phyloP scores from a whole-genome alignment of 305 asterid species.

The Ajuga reptans region DNA sequence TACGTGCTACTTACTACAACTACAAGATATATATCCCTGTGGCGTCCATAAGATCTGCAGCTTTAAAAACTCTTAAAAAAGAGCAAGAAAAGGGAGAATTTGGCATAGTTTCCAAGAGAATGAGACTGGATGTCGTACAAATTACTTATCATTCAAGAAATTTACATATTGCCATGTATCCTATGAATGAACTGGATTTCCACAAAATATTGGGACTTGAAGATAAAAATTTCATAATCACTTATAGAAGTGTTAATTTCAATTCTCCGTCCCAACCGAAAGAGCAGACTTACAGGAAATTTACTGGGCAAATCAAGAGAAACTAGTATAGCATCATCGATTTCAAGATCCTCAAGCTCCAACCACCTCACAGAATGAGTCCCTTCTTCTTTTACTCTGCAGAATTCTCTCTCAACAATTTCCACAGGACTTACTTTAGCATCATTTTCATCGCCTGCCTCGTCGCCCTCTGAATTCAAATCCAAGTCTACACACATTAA shows the following conservation, averaged over 20 bases:
- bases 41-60: neutral
- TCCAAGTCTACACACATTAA: constrained; percentile 83
- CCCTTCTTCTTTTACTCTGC: constrained; percentile 45
- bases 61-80: neutral
- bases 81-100: neutral
- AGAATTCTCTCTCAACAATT: constrained; percentile 55
- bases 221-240: neutral
- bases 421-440: constrained; percentile 38
- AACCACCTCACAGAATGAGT: constrained; percentile 61
- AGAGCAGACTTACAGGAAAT: constrained; percentile 62
- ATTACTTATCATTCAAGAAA: neutral
- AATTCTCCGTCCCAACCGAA: neutral
- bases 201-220: neutral
- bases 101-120: neutral
- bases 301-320: constrained; percentile 77
- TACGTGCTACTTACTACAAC: neutral
- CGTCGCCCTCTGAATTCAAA: constrained; percentile 44
- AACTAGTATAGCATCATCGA: constrained; percentile 56
- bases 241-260: neutral
- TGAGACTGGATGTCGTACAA: neutral
- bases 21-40: neutral
- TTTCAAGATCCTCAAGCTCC: constrained; percentile 85
- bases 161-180: neutral
- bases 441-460: constrained; percentile 30
- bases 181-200: neutral